Base-by-base conservation (phyloP, 1,284 basidiomycete genomes). In the Peniophora sp. region DNA sequence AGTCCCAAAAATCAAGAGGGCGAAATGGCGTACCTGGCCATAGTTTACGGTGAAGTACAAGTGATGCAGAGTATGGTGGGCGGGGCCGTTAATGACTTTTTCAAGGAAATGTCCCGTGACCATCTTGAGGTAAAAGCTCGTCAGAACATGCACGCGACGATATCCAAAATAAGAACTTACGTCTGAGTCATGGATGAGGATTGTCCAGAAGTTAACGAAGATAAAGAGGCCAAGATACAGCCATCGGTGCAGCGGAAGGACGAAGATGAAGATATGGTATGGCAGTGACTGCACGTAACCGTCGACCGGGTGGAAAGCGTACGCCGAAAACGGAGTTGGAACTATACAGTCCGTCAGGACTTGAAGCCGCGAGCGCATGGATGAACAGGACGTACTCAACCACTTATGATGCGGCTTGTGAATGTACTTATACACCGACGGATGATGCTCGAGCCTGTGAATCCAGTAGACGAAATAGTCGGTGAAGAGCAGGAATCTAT, bases 381-480 rank as follows among this genome's bases (percentile, higher is more conserved):
- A n/a, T n/a, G n/a, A n/a, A 38, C 17, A 6, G 79, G 19, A 52
- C 89, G 56, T 65, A 93, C 92, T 83, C 59, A 98, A 77, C 97
- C 97, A 99, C 70, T 92, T 97, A 78, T 99, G 96, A 69, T 99
- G 96, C 0, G 95, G 92, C 69, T 97, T 97, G 70, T 97, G 95
- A 48, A 97, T 61, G 59, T 79, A 74, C 69, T 96, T 98, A 78
- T 99, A 99, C 53, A 97, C 64, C 22, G 76, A 55, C 0, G 95
- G 96, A 57, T 90, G 77, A 66, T 99, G 96, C 53, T 97, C 77
- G 69, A 81, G 73, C n/a, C 96, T 83, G 65, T 99, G 96, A 22
- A 95, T 76, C 91, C 93, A 96, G 68, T 97, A 98, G 59, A 98
- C 92, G 58, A 78, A 73, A 56, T 89, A 89, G 68, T 98, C 95